phyloP scores from a whole-genome alignment of 2,329 filamentous ascomycete genomes.

The Elsinoe perseae region DNA sequence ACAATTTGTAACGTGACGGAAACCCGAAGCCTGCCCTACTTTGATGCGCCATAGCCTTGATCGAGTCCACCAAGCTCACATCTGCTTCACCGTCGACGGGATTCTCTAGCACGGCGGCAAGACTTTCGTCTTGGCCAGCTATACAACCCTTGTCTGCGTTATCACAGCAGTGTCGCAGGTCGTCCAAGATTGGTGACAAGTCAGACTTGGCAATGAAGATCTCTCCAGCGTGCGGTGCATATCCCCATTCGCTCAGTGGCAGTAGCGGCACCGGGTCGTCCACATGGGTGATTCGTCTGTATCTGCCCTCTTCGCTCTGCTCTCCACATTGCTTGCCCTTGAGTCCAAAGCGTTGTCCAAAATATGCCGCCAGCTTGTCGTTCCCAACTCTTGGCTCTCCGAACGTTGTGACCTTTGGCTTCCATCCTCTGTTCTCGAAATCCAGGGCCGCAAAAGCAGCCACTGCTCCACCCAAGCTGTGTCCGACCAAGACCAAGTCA shows the following conservation, averaged over 20 bases:
- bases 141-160: slow-evolving; percentile 66
- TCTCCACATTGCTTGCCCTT: slow-evolving; percentile 21
- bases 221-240: slow-evolving; percentile 75
- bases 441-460: slow-evolving; percentile 82
- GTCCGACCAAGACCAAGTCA: slow-evolving; percentile 70
- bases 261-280: slow-evolving; percentile 85
- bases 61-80: not conserved
- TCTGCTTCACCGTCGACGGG: not conserved
- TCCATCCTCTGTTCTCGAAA: slow-evolving; percentile 66
- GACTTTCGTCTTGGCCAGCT: slow-evolving; percentile 45
- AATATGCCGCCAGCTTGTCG: slow-evolving; percentile 43
- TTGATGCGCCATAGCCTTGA: slow-evolving; percentile 11
- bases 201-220: slow-evolving; percentile 69
- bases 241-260: slow-evolving; percentile 82
- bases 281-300: slow-evolving; percentile 74
- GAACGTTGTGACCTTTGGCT: slow-evolving; percentile 77
- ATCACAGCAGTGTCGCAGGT: slow-evolving; percentile 66
- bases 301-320: slow-evolving; percentile 36
- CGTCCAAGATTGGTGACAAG: slow-evolving; percentile 58
- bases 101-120: slow-evolving; percentile 21
- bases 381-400: slow-evolving; percentile 69
- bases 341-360: slow-evolving; percentile 45
- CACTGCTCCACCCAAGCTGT: slow-evolving; percentile 87
- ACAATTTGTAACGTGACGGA: slow-evolving; percentile 62
- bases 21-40: slow-evolving; percentile 22